A percentile compares a stretch with the other conserved stretches of the same genome.
These are phyloP conservation scores for Geotrichum macrosporum DNA, from an alignment of 1,139 yeast species.

Conservation along the genomic window DNA sequence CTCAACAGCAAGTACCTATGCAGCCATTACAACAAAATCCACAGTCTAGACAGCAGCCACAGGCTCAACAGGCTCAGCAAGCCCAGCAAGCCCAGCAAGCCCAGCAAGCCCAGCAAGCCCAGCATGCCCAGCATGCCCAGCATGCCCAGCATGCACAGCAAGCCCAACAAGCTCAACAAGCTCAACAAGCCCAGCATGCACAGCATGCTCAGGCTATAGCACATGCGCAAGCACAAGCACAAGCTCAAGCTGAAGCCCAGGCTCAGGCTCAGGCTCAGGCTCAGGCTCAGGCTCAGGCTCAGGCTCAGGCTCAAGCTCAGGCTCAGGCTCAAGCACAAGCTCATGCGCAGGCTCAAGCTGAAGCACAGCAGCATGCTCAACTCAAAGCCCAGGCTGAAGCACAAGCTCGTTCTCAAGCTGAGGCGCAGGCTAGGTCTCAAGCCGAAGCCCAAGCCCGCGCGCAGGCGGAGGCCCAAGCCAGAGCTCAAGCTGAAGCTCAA, in stretches of 20 bases:
- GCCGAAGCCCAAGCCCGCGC: conserved; percentile 5
- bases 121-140: conserved; percentile 21
- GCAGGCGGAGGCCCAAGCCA: conserved; percentile 3
- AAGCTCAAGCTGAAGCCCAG: conserved; percentile 22
- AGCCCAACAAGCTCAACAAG: conserved; percentile 23
- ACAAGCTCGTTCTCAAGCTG: conserved; percentile 17
- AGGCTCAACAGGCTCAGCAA: conserved; percentile 8
- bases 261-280: conserved; percentile 22
- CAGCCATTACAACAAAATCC: conserved; percentile 27
- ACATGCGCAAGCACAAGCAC: conserved; percentile 20
- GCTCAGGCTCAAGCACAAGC: conserved; percentile 20
- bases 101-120: conserved; percentile 29
- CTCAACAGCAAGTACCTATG: conserved; percentile 14
- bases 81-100: conserved; percentile 30
- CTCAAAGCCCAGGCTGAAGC: conserved; percentile 18
- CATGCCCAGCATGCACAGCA: conserved; percentile 25
- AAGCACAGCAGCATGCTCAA: conserved; percentile 10
- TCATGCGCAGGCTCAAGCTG: conserved; percentile 8
- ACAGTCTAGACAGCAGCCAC: conserved; percentile 1
- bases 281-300: conserved; percentile 22
- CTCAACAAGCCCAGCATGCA: conserved; percentile 9
- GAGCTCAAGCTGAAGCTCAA: neutral
- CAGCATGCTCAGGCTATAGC: conserved; percentile 19
- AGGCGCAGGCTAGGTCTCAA: conserved; percentile 8
- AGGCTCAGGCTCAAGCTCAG: conserved; percentile 17